Evolutionary conservation across 1,139 yeast genomes (phyloP).

Genomic region (Pichia sp.): DNA sequence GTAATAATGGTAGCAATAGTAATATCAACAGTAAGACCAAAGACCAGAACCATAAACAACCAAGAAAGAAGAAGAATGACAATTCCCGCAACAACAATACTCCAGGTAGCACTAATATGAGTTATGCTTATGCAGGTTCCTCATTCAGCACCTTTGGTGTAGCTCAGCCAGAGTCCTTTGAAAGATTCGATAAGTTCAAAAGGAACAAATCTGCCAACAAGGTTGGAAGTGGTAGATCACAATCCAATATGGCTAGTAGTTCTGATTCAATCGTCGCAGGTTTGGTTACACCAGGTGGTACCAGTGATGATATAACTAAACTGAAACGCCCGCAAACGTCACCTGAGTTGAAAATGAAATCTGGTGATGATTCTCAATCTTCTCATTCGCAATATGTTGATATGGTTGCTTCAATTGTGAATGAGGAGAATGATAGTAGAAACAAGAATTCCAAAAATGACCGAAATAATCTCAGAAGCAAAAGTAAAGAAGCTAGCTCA

Average conservation of each 20-base stretch:
- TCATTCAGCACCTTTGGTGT: constrained; percentile 18
- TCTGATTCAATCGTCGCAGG: background rate
- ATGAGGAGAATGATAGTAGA: constrained; percentile 19
- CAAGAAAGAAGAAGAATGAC: constrained; percentile 4
- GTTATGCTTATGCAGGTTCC: constrained; percentile 18
- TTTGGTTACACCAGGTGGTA: background rate
- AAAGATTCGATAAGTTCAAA: constrained; percentile 12
- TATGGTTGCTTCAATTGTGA: constrained; percentile 36
- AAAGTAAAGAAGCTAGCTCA: background rate
- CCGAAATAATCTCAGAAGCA: background rate
- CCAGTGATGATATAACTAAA: background rate
- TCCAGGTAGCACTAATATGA: background rate
- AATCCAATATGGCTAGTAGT: constrained; percentile 1
- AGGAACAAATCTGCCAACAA: constrained; percentile 7
- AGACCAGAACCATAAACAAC: background rate
- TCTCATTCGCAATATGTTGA: constrained; percentile 20
- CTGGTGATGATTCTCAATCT: background rate
- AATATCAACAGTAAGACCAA: background rate
- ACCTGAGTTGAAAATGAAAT: background rate
- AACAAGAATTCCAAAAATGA: background rate
- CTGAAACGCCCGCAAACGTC: constrained; percentile 9
- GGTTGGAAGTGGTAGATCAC: constrained; percentile 2
- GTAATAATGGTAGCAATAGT: background rate
- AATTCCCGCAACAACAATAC: background rate
- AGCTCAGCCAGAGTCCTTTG: constrained; percentile 14